Conservation (phyloP, 805 yeast genomes). For the Yarrowia alimentaria region DNA sequence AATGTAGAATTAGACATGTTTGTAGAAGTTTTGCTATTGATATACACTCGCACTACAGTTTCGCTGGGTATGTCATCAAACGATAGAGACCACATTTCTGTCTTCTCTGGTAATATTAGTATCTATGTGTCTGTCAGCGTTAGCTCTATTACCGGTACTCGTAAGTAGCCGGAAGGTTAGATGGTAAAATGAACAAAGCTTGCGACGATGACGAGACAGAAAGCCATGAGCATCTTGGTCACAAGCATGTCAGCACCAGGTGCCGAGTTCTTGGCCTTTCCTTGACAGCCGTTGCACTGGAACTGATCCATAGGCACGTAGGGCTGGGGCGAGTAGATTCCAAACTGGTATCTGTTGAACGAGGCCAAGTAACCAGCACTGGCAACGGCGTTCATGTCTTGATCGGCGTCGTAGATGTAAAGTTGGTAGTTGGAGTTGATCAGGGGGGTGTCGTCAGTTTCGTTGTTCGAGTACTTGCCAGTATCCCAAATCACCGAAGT, state of each 20-base stretch:
- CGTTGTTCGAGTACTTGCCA: constrained; percentile 34
- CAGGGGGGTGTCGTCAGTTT: constrained; percentile 29
- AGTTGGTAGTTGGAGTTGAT: constrained; percentile 42
- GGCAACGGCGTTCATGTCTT: constrained; percentile 36
- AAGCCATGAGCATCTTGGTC: constrained; percentile 19
- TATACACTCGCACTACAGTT: too few relatives aligned
- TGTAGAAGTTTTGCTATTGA: too few relatives aligned
- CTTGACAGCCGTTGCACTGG: constrained; percentile 19
- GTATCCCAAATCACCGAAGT: constrained; percentile 43
- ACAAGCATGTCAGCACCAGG: constrained; percentile 10
- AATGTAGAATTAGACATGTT: constrained; percentile 14
- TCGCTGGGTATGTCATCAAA: too few relatives aligned
- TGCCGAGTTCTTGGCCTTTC: constrained; percentile 21
- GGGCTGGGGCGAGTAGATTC: constrained; percentile 42
- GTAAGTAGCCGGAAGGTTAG: too few relatives aligned
- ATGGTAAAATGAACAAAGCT: constrained; percentile 15
- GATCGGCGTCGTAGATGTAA: constrained; percentile 40
- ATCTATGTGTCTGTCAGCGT: too few relatives aligned
- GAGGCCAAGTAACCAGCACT: constrained; percentile 42
- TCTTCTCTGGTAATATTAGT: too few relatives aligned
- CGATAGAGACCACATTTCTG: too few relatives aligned
- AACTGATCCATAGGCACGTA: constrained; percentile 35
- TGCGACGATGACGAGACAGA: constrained; percentile 12
- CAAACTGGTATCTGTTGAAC: constrained; percentile 38
- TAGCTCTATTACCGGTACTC: too few relatives aligned